Base-by-base conservation (phyloP, 495 filamentous ascomycete species). In the Poronia punctata region DNA sequence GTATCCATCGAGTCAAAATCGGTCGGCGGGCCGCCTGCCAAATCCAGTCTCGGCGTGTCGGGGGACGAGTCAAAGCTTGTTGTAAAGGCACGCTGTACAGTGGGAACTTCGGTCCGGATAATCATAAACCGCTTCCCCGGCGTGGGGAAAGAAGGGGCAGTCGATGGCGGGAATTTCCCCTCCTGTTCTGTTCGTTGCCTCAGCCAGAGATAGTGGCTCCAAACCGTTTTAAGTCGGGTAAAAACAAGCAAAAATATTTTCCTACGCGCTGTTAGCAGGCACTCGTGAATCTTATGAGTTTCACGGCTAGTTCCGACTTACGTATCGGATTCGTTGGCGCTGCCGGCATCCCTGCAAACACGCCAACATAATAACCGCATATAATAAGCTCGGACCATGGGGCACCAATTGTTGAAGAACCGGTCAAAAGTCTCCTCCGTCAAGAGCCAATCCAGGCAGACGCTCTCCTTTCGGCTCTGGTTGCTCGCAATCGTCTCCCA, bases 321-420 rank as follows among this genome's bases (percentile, higher is more conserved):
- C 84, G 68, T 65, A 50, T 96, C 86, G 29, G 82, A 54, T 22
- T 75, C 69, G 24, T 78, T 77, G 6, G 75, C 70, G 33, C 75
- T 76, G 4, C 79, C 85, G 45, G 81, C 78, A 54, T 84, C 86
- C 41, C 92, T 72, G 41, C 81, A 92, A 9, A 97, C 54, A 26
- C 93, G 80, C 92, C 92, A 98, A 63, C 89, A 95, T 11, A 95
- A 59, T 24, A 98, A 59, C 25, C 92, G 86, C 79, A 95, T 92
- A 55, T 81, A 97, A 61, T 97, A 98, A 12, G 88, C 85, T 45
- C 92, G 77, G 19, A 95, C 88, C 92, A 98, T 96, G 1, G 92
- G 92, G 62, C 90, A 96, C 92, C 92, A 98, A 57, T 96, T 88
- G 55, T 82, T 88, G 65, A 98, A 98, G 48, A 88, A 79, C 41